These are phyloP conservation scores for Phialophora verrucosa DNA, from an alignment of 2,329 filamentous ascomycete genomes.

Conservation along the genomic window DNA sequence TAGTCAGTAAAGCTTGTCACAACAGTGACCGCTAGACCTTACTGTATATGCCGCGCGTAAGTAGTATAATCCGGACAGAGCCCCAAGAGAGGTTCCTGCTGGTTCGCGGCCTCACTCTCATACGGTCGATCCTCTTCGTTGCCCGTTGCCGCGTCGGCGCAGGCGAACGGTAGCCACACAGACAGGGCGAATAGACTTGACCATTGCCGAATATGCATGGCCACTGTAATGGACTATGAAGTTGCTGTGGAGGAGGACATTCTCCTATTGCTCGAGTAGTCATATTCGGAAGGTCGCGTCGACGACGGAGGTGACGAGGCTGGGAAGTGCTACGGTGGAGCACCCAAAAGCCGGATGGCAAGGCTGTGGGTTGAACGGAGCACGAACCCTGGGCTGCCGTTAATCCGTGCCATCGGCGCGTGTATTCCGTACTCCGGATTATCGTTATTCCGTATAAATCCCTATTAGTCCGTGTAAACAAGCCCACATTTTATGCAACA, in stretches of 20 bases:
- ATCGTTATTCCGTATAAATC: too few species aligned
- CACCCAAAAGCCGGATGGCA: not conserved
- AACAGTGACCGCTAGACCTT: constrained; percentile 10
- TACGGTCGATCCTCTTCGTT: constrained; percentile 21
- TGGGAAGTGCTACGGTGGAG: not conserved
- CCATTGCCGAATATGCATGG: constrained; percentile 21
- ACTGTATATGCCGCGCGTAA: constrained; percentile 40
- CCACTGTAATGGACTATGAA: not conserved
- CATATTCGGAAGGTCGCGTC: not conserved
- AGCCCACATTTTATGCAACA: too few species aligned
- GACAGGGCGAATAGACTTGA: constrained; percentile 9
- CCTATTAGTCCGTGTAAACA: too few species aligned
- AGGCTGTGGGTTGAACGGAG: not conserved
- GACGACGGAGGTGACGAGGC: not conserved
- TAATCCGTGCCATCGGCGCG: too few species aligned
- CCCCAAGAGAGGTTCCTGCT: constrained; percentile 28
- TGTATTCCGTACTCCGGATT: too few species aligned
- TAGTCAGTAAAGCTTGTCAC: constrained; percentile 16
- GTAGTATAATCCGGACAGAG: constrained; percentile 42
- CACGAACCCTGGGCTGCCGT: too few species aligned
- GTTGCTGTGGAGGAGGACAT: not conserved
- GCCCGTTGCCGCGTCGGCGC: constrained; percentile 12
- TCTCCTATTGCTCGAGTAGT: not conserved
- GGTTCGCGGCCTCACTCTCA: constrained; percentile 28
- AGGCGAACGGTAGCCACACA: constrained; percentile 9